Percentiles rank a stretch among this genome's conserved stretches.
Conservation (phyloP, 106 monocot species). For the Posidonia australis region DNA sequence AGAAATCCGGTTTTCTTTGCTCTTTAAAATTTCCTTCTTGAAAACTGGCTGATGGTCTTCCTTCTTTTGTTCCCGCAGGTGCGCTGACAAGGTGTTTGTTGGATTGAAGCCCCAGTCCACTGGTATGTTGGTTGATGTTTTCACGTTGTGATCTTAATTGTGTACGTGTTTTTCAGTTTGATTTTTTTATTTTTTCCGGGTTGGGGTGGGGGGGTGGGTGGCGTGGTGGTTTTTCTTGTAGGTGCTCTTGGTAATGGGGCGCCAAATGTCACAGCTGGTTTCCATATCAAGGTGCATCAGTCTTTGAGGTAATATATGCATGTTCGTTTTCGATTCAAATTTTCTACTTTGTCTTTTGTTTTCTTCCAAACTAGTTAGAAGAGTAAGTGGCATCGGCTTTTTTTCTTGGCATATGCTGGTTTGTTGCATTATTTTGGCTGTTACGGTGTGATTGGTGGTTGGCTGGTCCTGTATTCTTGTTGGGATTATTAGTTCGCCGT, state of each 20-base stretch:
- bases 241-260: slow-evolving; percentile 25
- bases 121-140: slow-evolving; percentile 10
- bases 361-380: neutral
- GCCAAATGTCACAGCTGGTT: slow-evolving; percentile 42
- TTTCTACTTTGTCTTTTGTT: neutral
- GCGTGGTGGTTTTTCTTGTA: too few species aligned
- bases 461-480: too few species aligned
- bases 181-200: neutral
- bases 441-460: too few species aligned
- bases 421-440: too few species aligned
- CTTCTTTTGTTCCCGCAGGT: slow-evolving; percentile 15
- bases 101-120: slow-evolving; percentile 35
- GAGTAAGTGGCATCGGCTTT: neutral
- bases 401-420: neutral
- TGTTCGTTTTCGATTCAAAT: too few species aligned
- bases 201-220: too few species aligned
- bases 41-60: too few species aligned
- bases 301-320: slow-evolving; percentile 19
- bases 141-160: neutral
- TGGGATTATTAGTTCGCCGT: too few species aligned
- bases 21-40: too few species aligned
- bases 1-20: too few species aligned
- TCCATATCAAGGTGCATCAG: slow-evolving; percentile 34
- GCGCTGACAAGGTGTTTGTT: slow-evolving; percentile 24
- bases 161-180: neutral